Evolutionary conservation across 2,329 filamentous ascomycete species (phyloP), one percentile per base, ranked within the genome.

Genomic region (Talaromyces sp.): DNA sequence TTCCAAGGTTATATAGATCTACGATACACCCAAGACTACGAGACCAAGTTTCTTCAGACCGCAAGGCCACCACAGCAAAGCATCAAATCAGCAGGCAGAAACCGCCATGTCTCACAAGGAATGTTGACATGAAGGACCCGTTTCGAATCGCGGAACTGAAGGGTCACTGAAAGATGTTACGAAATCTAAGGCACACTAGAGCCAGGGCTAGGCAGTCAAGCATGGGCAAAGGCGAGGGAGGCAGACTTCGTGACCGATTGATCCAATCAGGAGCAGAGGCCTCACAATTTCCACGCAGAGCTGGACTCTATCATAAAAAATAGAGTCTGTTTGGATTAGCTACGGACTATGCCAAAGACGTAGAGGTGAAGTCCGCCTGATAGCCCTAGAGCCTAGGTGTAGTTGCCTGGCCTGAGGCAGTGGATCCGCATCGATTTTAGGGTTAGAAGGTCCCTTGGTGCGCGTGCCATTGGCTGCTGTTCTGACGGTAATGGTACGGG

Each of bases 11-110:
- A 50, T 31, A 50, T 31, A 50, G 24, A 24, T 49, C 5, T 27
- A 49, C 22, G 13, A 14, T 27, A 37, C 10, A 54, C 50, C 37
- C 10, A 37, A 16, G n/a, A 56, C 33, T 37, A 31, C 27, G 27
- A 31, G 27, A 31, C 27, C 27, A 6, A 31, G 7, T 31, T 31
- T 39, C 52, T 56, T 45, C 57, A 45, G 39, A 49, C 41, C 41
- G 41, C 57, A 43, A 45, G 57, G 37, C 27, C 57, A 27, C 47
- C 47, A 22, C 57, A 60, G 10, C n/a, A 24, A 35, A 45, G 27
- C 39, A 27, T 35, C 57, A 45, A 47, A 31, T 60, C 37, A 47
- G 3, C 52, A 60, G 57, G 57, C 57, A 60, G 57, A 60, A 47
- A 56, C 33, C 8, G 50, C 33, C 52, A 37, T 39, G 33, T 39